Percentiles rank a stretch among this genome's conserved stretches.
These are phyloP conservation scores for Amborella trichopoda DNA, from an alignment of 164 flowering plant species.

Conservation along the genomic window DNA sequence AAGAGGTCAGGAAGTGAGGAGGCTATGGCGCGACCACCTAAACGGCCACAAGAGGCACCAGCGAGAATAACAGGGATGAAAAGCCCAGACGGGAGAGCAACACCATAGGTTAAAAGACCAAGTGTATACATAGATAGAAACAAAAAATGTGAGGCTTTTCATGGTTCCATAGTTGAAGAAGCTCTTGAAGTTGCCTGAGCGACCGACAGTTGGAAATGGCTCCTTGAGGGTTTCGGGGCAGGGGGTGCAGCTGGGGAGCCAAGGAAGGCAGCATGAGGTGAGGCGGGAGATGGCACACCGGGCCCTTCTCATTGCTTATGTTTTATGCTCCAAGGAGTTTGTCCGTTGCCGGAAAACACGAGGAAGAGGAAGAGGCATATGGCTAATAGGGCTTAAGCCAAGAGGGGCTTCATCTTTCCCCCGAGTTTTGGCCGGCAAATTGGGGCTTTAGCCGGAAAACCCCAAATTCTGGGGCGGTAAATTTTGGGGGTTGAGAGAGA, in stretches of 20 bases:
- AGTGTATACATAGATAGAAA: conserved; percentile 51
- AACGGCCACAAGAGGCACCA: conserved; percentile 87
- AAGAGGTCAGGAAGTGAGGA: too few relatives aligned
- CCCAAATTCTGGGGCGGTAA: too few relatives aligned
- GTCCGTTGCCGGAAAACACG: too few relatives aligned
- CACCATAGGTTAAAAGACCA: conserved; percentile 82
- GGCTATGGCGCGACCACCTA: conserved; percentile 48
- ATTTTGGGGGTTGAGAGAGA: too few relatives aligned
- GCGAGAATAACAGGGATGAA: conserved; percentile 95
- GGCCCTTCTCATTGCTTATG: too few relatives aligned
- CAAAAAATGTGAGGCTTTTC: conserved; percentile 56
- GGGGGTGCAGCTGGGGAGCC: conserved; percentile 70
- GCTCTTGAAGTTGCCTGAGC: conserved; percentile 70
- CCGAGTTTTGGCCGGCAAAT: too few relatives aligned
- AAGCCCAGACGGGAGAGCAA: conserved; percentile 88
- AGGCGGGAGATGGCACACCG: conserved; percentile 44
- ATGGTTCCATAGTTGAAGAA: conserved; percentile 94
- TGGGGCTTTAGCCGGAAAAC: too few relatives aligned
- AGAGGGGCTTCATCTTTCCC: too few relatives aligned
- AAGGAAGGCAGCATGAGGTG: conserved; percentile 80
- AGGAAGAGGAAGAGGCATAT: too few relatives aligned
- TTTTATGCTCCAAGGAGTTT: too few relatives aligned
- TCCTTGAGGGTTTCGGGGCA: conserved; percentile 44
- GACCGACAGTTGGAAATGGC: conserved; percentile 60
- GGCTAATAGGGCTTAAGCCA: too few relatives aligned